phyloP scores from a whole-genome alignment of 768 basidiomycete genomes.

The Boletus rubropictus region DNA sequence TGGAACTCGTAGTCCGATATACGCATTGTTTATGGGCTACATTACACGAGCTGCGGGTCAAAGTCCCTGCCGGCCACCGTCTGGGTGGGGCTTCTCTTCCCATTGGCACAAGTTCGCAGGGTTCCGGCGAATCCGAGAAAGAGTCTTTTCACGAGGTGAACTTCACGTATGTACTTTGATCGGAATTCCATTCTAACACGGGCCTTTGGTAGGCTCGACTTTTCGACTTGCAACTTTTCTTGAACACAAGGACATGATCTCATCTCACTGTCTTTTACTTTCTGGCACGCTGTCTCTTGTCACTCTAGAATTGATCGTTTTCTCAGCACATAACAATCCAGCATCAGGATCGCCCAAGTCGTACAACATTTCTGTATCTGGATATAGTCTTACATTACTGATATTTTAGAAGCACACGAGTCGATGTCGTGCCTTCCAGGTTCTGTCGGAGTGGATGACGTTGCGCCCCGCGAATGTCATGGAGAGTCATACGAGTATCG shows the following conservation, averaged over 20 bases:
- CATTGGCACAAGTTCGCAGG: conserved; percentile 25
- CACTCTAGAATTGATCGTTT: neutral
- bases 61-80: conserved; percentile 35
- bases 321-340: conserved; percentile 6
- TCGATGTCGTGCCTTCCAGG: neutral
- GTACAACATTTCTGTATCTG: conserved; percentile 11
- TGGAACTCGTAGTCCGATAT: conserved; percentile 64
- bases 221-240: conserved; percentile 51
- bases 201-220: conserved; percentile 34
- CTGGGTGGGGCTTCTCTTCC: conserved; percentile 45
- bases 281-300: neutral
- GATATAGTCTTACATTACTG: conserved; percentile 26
- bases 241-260: conserved; percentile 43
- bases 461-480: neutral
- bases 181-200: neutral
- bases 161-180: neutral
- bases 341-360: conserved; percentile 15
- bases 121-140: conserved; percentile 27
- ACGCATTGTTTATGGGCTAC: conserved; percentile 56
- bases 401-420: conserved; percentile 17
- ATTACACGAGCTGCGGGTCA: conserved; percentile 46
- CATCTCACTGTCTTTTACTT: neutral
- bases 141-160: conserved; percentile 35
- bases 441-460: neutral
- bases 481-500: neutral